A percentile compares a stretch with the other conserved stretches of the same genome.
Evolutionary conservation across 345 rosid species (phyloP).

Genomic region (Murraya paniculata): DNA sequence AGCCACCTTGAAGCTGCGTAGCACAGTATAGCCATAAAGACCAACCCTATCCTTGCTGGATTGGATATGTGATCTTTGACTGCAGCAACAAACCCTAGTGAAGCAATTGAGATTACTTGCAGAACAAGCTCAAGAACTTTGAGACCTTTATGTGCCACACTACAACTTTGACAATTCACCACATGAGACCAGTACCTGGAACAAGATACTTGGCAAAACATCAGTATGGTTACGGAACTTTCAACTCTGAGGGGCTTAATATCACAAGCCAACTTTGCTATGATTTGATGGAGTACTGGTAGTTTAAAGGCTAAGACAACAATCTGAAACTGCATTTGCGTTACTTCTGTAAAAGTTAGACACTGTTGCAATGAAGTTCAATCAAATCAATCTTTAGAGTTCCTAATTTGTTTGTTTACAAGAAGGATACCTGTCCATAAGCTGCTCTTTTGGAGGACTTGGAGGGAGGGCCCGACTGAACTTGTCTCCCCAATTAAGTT

Average conservation of each 20-base stretch:
- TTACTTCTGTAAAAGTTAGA: too few relatives aligned
- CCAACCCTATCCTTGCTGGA: constrained; percentile 36
- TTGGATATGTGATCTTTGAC: constrained; percentile 40
- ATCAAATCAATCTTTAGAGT: not conserved
- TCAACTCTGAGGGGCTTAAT: not conserved
- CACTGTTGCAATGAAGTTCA: too few relatives aligned
- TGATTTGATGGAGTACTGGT: not conserved
- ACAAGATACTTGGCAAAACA: not conserved
- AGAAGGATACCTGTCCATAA: constrained; percentile 59
- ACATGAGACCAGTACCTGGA: constrained; percentile 81
- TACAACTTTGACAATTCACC: constrained; percentile 77
- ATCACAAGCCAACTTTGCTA: not conserved
- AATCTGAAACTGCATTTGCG: not conserved
- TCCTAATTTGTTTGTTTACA: not conserved
- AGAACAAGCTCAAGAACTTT: constrained; percentile 50
- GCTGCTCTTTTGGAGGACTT: constrained; percentile 64
- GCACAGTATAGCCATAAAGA: constrained; percentile 42
- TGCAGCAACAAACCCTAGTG: constrained; percentile 53
- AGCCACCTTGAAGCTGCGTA: constrained; percentile 72
- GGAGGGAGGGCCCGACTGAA: constrained; percentile 59
- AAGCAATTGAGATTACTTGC: constrained; percentile 48
- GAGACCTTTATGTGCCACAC: constrained; percentile 54
- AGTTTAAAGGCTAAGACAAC: not conserved
- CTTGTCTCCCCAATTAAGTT: constrained; percentile 75
- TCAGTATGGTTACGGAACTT: not conserved